These are phyloP conservation scores for Candolleomyces aberdarensis DNA, from an alignment of 768 basidiomycete species.

Conservation along the genomic window DNA sequence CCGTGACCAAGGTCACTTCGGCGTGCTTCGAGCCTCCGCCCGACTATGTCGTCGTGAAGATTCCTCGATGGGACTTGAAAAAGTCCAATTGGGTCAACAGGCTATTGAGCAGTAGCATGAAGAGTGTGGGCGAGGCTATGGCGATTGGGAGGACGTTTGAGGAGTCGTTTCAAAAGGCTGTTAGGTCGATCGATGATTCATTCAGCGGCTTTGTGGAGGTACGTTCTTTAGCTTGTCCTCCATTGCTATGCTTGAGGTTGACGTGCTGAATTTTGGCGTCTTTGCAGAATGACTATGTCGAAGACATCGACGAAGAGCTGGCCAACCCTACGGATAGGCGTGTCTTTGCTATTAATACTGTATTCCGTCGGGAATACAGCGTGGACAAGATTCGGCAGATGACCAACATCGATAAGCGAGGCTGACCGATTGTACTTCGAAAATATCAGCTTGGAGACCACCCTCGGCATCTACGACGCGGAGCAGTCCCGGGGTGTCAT, in stretches of 20 bases:
- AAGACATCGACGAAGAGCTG: slow-evolving; percentile 91
- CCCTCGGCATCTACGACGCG: slow-evolving; percentile 93
- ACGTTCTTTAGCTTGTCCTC: slow-evolving; percentile 10
- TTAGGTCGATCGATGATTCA: slow-evolving; percentile 92
- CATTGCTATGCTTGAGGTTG: not conserved
- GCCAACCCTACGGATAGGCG: slow-evolving; percentile 95
- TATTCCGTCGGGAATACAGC: slow-evolving; percentile 88
- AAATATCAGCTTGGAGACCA: slow-evolving; percentile 94
- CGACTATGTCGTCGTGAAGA: slow-evolving; percentile 98
- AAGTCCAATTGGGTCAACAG: slow-evolving; percentile 95
- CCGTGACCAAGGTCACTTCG: slow-evolving; percentile 92
- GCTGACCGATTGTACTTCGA: slow-evolving; percentile 98
- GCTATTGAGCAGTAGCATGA: slow-evolving; percentile 93
- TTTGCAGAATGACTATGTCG: slow-evolving; percentile 76
- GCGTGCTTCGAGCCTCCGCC: slow-evolving; percentile 98
- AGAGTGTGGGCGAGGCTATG: slow-evolving; percentile 99
- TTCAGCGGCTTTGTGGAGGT: slow-evolving; percentile 91
- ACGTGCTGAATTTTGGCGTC: not conserved
- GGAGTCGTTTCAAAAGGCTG: slow-evolving; percentile 98
- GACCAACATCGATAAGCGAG: slow-evolving; percentile 96
- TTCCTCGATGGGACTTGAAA: slow-evolving; percentile 98
- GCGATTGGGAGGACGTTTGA: slow-evolving; percentile 97
- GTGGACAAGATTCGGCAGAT: slow-evolving; percentile 97
- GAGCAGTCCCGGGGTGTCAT: slow-evolving; percentile 91
- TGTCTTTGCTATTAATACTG: slow-evolving; percentile 92